These are phyloP conservation scores for Melampsora occidentalis DNA, from an alignment of 1,284 basidiomycete species.

Conservation along the genomic window DNA sequence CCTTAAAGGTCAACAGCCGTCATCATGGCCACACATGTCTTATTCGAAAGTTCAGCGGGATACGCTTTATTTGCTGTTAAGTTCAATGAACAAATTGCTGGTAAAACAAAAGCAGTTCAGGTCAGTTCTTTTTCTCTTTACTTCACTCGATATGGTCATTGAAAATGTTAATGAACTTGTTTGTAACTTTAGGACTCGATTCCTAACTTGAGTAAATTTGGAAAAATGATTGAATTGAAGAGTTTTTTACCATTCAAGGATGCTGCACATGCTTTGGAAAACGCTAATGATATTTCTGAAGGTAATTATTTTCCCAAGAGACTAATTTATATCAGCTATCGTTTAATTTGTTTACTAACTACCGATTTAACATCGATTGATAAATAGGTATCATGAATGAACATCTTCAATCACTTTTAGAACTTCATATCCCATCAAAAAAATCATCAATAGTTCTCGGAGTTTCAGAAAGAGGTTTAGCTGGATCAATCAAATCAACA, in stretches of 20 bases:
- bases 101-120: constrained; percentile 77
- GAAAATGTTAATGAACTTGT: constrained; percentile 50
- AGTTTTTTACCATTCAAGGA: constrained; percentile 94
- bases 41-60: constrained; percentile 92
- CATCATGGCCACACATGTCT: constrained; percentile 63
- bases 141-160: no score
- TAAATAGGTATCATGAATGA: constrained; percentile 75
- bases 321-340: background rate
- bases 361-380: background rate
- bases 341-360: background rate
- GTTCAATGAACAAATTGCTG: constrained; percentile 83
- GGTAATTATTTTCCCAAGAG: constrained; percentile 60
- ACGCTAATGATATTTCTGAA: constrained; percentile 94
- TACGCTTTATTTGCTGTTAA: constrained; percentile 91
- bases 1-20: no score
- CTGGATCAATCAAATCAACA: constrained; percentile 73
- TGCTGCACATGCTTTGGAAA: constrained; percentile 92
- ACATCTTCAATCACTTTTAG: constrained; percentile 78
- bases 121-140: constrained; percentile 49
- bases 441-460: constrained; percentile 72
- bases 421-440: constrained; percentile 76
- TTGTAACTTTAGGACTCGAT: constrained; percentile 60
- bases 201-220: constrained; percentile 81
- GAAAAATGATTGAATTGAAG: constrained; percentile 86
- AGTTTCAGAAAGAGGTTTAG: constrained; percentile 77